phyloP scores from a whole-genome alignment of 495 filamentous ascomycete genomes.

The Sabuloglossum arenarium region DNA sequence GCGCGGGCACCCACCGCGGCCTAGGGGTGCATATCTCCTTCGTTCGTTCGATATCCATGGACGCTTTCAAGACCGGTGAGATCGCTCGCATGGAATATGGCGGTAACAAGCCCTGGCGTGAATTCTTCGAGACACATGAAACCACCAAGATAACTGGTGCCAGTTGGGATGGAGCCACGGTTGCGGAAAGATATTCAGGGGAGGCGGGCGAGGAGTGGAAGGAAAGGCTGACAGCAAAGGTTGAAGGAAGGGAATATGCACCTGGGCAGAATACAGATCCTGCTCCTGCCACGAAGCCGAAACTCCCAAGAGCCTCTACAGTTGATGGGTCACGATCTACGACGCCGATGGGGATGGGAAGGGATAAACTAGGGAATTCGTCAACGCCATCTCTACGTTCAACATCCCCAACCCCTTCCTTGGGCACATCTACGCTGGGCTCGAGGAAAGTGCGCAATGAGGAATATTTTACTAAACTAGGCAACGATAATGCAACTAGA shows the following conservation, averaged over 20 bases:
- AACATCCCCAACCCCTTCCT: constrained; percentile 13
- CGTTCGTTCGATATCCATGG: constrained; percentile 90
- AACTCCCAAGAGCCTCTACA: constrained; percentile 1
- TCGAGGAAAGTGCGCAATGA: constrained; percentile 49
- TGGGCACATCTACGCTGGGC: constrained; percentile 3
- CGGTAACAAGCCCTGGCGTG: constrained; percentile 68
- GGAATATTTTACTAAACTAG: constrained; percentile 72
- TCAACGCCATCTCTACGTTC: constrained; percentile 6
- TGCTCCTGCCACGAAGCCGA: constrained; percentile 6
- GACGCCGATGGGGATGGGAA: not conserved
- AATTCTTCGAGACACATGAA: constrained; percentile 57
- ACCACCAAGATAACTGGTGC: constrained; percentile 34
- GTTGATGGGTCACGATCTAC: not conserved
- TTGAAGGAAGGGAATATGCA: constrained; percentile 67
- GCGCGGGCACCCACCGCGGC: constrained; percentile 84
- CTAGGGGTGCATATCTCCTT: constrained; percentile 97
- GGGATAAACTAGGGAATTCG: not conserved
- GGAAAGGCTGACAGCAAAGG: constrained; percentile 66
- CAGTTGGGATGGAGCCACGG: constrained; percentile 48
- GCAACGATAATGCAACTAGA: constrained; percentile 56
- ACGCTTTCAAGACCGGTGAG: constrained; percentile 79
- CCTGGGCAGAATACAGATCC: constrained; percentile 29
- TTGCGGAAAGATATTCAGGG: constrained; percentile 70
- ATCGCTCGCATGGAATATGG: constrained; percentile 72
- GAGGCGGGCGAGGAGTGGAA: constrained; percentile 91